Conservation (phyloP, 805 yeast species). For the Candida corydali region DNA sequence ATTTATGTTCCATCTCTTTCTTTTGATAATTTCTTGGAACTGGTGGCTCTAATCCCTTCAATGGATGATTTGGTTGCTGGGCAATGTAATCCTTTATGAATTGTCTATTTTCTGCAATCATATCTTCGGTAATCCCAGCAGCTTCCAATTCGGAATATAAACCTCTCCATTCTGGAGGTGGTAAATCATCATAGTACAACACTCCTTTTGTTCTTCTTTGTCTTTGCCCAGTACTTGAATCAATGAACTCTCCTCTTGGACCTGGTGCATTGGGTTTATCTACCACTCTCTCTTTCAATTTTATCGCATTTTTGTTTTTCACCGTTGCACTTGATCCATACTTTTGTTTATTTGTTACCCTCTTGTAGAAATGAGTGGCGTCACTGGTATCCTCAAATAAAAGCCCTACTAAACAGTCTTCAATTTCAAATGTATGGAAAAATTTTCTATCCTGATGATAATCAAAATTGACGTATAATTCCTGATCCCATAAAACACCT, state of each 20-base stretch:
- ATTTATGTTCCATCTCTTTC: constrained; percentile 14
- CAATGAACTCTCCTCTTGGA: constrained; percentile 60
- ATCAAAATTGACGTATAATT: constrained; percentile 79
- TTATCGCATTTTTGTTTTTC: constrained; percentile 84
- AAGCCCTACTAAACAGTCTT: constrained; percentile 82
- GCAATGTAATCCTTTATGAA: constrained; percentile 76
- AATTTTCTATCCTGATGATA: constrained; percentile 93
- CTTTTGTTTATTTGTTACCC: constrained; percentile 70
- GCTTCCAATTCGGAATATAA: constrained; percentile 67
- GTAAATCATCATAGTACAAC: constrained; percentile 69
- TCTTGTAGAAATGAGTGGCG: constrained; percentile 79
- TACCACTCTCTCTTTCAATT: constrained; percentile 50
- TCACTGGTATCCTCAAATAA: constrained; percentile 86
- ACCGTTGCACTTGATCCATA: constrained; percentile 84
- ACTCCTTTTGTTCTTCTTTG: constrained; percentile 53
- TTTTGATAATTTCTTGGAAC: constrained; percentile 53
- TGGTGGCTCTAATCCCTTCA: constrained; percentile 83
- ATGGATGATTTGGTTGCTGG: constrained; percentile 72
- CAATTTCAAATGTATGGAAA: constrained; percentile 92
- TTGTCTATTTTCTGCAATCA: constrained; percentile 82
- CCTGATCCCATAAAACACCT: constrained; percentile 98
- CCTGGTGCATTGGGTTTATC: constrained; percentile 41
- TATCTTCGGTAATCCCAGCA: constrained; percentile 80
- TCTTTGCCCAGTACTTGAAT: constrained; percentile 50
- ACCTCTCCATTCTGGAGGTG: constrained; percentile 82